Evolutionary conservation across 257 asterid species (phyloP).

Genomic region (Penstemon newberryi): DNA sequence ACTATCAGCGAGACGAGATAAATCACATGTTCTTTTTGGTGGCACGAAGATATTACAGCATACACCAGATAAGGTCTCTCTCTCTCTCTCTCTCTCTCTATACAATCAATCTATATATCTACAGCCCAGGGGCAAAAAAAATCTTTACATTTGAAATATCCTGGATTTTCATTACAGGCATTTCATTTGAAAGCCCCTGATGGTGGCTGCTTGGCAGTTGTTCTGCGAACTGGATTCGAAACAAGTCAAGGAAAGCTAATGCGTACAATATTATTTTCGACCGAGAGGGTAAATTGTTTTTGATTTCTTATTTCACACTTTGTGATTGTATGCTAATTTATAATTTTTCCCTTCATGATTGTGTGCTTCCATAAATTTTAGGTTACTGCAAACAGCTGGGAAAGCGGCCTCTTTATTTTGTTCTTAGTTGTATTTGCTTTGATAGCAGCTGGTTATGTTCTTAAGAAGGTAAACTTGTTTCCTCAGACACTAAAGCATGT

Average conservation of each 20-base stretch:
- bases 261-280: constrained; percentile 97
- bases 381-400: constrained; percentile 99
- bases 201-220: constrained; percentile 98
- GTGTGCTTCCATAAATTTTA: constrained; percentile 19
- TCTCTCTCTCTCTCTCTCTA: constrained; percentile 23
- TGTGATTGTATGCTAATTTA: constrained; percentile 17
- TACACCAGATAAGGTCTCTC: constrained; percentile 83
- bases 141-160: constrained; percentile 5
- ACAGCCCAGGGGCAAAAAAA: not conserved
- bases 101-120: not conserved
- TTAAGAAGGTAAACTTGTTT: constrained; percentile 64
- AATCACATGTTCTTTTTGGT: constrained; percentile 93
- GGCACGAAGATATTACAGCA: constrained; percentile 98
- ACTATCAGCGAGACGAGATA: constrained; percentile 79
- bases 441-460: constrained; percentile 98
- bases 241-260: constrained; percentile 98
- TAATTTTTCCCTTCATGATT: constrained; percentile 25
- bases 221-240: constrained; percentile 95
- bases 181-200: constrained; percentile 90
- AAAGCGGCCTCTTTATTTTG: constrained; percentile 89
- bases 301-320: constrained; percentile 25
- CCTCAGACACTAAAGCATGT: constrained; percentile 8
- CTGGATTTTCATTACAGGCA: constrained; percentile 47
- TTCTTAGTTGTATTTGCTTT: constrained; percentile 92
- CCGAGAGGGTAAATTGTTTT: constrained; percentile 77